phyloP scores from a whole-genome alignment of 1,139 yeast genomes.

The Geotrichum klebahnii region DNA sequence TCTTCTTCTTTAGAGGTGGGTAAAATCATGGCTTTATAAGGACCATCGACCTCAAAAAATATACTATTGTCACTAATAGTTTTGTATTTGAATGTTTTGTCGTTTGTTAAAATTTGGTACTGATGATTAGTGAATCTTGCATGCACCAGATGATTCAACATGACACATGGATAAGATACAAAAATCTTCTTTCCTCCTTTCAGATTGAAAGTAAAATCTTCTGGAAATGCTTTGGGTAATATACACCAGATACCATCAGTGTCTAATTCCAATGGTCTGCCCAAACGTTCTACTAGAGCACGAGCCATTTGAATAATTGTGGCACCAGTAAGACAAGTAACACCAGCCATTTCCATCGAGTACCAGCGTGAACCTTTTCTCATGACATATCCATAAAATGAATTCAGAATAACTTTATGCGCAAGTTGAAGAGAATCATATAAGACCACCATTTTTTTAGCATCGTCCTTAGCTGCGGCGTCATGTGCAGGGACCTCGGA shows the following conservation, averaged over 20 bases:
- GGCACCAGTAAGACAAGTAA: conserved; percentile 96
- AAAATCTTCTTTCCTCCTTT: conserved; percentile 73
- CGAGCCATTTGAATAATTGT: conserved; percentile 97
- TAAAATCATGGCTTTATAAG: conserved; percentile 92
- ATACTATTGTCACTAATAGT: conserved; percentile 88
- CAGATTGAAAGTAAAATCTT: conserved; percentile 66
- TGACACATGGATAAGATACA: conserved; percentile 91
- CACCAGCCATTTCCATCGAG: conserved; percentile 99
- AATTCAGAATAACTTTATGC: conserved; percentile 92
- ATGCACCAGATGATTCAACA: conserved; percentile 92
- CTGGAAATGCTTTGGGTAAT: conserved; percentile 88
- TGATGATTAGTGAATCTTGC: conserved; percentile 88
- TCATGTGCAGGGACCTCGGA: conserved; percentile 54
- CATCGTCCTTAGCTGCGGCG: conserved; percentile 66
- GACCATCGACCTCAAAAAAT: conserved; percentile 98
- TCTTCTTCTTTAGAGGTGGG: conserved; percentile 98
- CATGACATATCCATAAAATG: conserved; percentile 98
- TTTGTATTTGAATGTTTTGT: conserved; percentile 61
- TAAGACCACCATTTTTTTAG: conserved; percentile 86
- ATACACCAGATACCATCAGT: conserved; percentile 99
- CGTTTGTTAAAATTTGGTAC: conserved; percentile 80
- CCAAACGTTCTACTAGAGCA: conserved; percentile 84
- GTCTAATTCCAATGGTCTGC: conserved; percentile 92
- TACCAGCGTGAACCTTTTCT: conserved; percentile 99
- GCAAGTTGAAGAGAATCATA: conserved; percentile 95